Conservation (phyloP, 164 flowering plant genomes). For the Tinospora cordifolia region DNA sequence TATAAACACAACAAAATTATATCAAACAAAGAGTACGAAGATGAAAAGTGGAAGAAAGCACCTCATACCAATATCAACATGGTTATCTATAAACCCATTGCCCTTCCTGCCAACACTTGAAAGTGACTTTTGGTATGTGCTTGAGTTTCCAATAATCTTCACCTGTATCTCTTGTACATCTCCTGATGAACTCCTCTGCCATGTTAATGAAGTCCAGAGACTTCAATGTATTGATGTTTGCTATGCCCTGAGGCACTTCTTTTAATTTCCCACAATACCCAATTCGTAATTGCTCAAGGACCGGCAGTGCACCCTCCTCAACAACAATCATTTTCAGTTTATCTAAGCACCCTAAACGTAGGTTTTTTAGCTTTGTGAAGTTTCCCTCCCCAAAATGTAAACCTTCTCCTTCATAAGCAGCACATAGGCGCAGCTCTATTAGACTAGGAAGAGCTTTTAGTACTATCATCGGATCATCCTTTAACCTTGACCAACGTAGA, state of each 20-base stretch:
- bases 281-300: background rate
- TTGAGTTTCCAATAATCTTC: slow-evolving; percentile 3
- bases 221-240: background rate
- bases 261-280: background rate
- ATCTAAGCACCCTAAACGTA: background rate
- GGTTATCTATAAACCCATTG: background rate
- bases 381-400: background rate
- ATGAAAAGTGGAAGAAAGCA: background rate
- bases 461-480: slow-evolving; percentile 4
- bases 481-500: slow-evolving; percentile 7
- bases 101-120: background rate
- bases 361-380: background rate
- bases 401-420: slow-evolving; percentile 6
- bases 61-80: background rate
- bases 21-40: too few species aligned
- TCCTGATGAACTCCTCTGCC: slow-evolving; percentile 3
- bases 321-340: background rate
- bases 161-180: background rate
- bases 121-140: background rate
- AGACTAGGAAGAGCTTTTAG: slow-evolving; percentile 5
- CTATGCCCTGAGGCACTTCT: slow-evolving; percentile 4
- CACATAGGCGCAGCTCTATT: background rate
- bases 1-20: background rate
- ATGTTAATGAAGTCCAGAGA: background rate
- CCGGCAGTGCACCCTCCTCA: background rate